Percentiles rank a stretch among this genome's conserved stretches.
Evolutionary conservation across 352 stramenopile species (phyloP).

Genomic region (Chrysophaeum taylorii): DNA sequence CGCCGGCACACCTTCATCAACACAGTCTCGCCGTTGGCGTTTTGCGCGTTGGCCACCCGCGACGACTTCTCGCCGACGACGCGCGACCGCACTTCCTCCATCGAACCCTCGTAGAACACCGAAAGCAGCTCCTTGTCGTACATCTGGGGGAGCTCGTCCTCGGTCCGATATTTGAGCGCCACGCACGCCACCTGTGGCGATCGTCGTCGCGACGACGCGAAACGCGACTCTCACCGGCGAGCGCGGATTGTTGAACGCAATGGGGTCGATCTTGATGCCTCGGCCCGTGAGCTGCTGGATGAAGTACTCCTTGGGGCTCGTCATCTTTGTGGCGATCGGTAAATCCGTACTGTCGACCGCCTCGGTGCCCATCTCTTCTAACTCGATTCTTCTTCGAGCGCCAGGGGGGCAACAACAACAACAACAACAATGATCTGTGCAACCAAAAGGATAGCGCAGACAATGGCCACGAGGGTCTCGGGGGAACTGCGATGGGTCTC

Average conservation of each 20-base stretch:
- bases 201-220: too few species aligned
- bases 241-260: neutral
- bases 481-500: too few species aligned
- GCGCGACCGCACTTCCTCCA: neutral
- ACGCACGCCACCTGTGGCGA: conserved; percentile 1
- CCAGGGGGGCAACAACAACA: too few species aligned
- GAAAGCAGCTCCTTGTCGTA: conserved; percentile 6
- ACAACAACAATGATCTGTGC: too few species aligned
- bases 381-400: too few species aligned
- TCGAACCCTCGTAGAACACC: neutral
- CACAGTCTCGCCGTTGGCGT: conserved; percentile 9
- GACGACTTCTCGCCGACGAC: neutral
- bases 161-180: conserved; percentile 6
- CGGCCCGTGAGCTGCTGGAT: neutral
- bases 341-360: too few species aligned
- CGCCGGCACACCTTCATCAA: conserved; percentile 13
- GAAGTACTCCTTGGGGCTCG: conserved; percentile 5
- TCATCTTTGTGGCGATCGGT: too few species aligned
- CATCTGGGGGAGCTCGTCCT: neutral
- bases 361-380: too few species aligned
- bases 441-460: too few species aligned
- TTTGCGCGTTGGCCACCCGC: conserved; percentile 4
- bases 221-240: too few species aligned
- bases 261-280: neutral
- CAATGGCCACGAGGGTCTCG: too few species aligned